A percentile compares a stretch with the other conserved stretches of the same genome.
Conservation (phyloP, 208 protist species). For the Acanthamoeba lenticulata region DNA sequence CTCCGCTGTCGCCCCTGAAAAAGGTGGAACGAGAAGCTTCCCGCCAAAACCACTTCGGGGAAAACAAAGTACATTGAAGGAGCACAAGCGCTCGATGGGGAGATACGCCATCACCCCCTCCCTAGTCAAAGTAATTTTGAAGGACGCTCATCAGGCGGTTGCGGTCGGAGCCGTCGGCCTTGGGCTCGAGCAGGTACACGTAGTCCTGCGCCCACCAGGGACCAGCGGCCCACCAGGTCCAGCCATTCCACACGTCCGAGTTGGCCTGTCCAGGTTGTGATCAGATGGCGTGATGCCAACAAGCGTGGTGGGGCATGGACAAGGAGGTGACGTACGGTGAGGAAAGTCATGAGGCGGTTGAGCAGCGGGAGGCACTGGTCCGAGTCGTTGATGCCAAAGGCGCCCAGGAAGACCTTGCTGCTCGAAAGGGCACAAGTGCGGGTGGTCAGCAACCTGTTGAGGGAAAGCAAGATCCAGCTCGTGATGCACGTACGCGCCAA, state of each 20-base stretch:
- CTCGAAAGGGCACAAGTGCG: no score
- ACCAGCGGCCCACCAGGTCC: neutral
- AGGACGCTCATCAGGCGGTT: neutral
- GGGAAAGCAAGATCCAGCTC: neutral
- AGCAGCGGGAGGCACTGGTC: neutral
- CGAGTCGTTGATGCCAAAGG: no score
- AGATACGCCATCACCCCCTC: no score
- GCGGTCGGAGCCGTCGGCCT: neutral
- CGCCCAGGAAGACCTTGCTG: neutral
- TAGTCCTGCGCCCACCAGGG: no score
- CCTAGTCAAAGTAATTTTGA: no score
- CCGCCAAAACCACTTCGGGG: no score
- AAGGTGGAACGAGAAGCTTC: no score
- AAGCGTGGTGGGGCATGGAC: neutral
- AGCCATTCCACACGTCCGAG: neutral
- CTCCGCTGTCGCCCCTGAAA: no score
- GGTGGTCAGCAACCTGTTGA: no score
- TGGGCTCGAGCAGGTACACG: neutral
- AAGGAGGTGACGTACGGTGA: neutral
- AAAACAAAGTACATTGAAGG: no score
- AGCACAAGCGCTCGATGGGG: no score
- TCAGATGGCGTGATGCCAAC: neutral
- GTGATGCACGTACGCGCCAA: neutral
- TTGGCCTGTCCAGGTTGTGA: neutral
- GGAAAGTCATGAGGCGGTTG: neutral